Base-by-base conservation (phyloP, 441 rosid species). In the Euphorbia neoarborescens region DNA sequence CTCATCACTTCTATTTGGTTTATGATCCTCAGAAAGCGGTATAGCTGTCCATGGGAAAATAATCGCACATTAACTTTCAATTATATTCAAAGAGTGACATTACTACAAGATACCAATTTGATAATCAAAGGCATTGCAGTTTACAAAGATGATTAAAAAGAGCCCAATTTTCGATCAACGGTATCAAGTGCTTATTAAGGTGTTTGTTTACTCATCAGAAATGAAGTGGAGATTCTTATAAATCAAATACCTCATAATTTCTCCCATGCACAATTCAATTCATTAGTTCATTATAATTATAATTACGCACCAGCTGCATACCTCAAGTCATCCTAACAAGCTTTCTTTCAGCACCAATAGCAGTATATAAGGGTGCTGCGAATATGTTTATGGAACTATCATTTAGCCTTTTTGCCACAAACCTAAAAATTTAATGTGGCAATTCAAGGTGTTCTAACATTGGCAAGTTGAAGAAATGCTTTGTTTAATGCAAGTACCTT, bases 1-100 rank as follows among this genome's bases (percentile, higher is more conserved):
- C 75, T 92, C 98, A 76, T 95, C 99, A 58, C 86, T 89, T 88
- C 98, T 92, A 62, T 95, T 95, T 65, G 99, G 98, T 76, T 95
- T 95, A 76, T 92, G 99, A 83, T 95, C 99, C 82, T 92, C 98
- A 22, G 98, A 95, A 48, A 95, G 89, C 5, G 99, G 88, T 50
- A 95, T 90, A 8, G 98, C 98, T 92, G 81, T 58, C 61, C 76
- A 84, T 15, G 44, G 68, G 63, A 34, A 32, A 64, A 58, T 35
- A 37, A 71, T 64, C 37, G 38, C 28, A 20, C 9, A 69, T 40
- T 25, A 69, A n/a, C 10, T 60, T 8, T 19, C 24, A 38, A 58
- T 28, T 30, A 11, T 32, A 7, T 40, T 59, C 13, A 22, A 59
- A 75, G 42, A 48, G 65, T 10, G 51, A 62, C 67, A 56, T 5